Conservation (phyloP, 108 stramenopile species). For the Fragilaria radians region DNA sequence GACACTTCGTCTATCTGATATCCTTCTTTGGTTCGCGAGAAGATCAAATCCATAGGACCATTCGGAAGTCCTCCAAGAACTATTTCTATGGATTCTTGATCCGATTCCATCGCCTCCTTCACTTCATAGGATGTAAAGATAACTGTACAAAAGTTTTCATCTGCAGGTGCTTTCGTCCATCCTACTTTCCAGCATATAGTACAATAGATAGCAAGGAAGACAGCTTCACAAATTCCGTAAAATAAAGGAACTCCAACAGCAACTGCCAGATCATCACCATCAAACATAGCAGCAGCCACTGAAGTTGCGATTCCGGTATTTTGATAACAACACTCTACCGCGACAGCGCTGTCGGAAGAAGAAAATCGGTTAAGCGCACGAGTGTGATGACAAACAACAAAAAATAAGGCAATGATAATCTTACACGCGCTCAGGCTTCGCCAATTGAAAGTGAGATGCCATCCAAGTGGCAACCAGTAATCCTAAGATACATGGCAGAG, state of each 20-base stretch:
- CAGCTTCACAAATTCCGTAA: conserved; percentile 53
- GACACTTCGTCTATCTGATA: conserved; percentile 31
- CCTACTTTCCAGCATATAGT: conserved; percentile 39
- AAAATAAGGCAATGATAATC: not conserved
- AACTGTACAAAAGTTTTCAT: conserved; percentile 34
- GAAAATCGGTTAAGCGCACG: not conserved
- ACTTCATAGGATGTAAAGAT: conserved; percentile 48
- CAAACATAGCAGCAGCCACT: conserved; percentile 60
- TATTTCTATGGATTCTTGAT: conserved; percentile 32
- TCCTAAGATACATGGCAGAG: conserved; percentile 59
- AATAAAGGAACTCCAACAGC: conserved; percentile 66
- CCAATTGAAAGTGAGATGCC: conserved; percentile 44
- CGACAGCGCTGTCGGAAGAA: conserved; percentile 20
- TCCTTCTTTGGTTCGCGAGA: conserved; percentile 32
- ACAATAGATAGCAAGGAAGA: conserved; percentile 47
- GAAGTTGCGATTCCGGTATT: conserved; percentile 69
- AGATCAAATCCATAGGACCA: conserved; percentile 23
- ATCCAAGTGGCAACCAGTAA: conserved; percentile 50
- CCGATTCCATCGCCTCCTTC: not conserved
- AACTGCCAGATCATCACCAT: conserved; percentile 29
- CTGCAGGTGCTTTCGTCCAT: conserved; percentile 65
- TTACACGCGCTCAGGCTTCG: conserved; percentile 77
- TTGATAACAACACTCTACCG: conserved; percentile 63
- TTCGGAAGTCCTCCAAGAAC: conserved; percentile 20
- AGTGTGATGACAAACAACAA: not conserved